These are phyloP conservation scores for Monosporozyma aerobia DNA, from an alignment of 805 yeast species.

Conservation along the genomic window DNA sequence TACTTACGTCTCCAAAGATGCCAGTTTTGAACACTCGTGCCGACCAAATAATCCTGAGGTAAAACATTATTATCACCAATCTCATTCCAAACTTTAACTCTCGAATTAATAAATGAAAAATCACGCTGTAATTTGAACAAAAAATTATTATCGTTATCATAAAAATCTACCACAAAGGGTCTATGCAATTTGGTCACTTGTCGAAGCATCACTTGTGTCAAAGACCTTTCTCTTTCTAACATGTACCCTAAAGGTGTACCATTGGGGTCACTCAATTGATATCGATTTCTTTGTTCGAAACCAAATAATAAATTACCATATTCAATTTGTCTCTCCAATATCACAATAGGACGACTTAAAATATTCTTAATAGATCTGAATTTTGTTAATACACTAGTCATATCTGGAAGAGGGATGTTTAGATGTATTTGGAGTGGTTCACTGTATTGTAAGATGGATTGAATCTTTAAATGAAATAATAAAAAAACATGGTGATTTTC, in stretches of 20 bases:
- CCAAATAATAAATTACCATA: conserved; percentile 81
- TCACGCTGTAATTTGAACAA: conserved; percentile 67
- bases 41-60: conserved; percentile 42
- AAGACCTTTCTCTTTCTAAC: conserved; percentile 71
- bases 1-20: conserved; percentile 89
- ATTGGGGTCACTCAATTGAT: conserved; percentile 58
- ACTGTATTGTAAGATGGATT: neutral
- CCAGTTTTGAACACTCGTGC: conserved; percentile 90
- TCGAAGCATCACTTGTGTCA: conserved; percentile 61
- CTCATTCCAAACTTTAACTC: conserved; percentile 40
- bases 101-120: conserved; percentile 82
- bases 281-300: conserved; percentile 83
- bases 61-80: conserved; percentile 24
- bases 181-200: conserved; percentile 80
- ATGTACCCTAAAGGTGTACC: conserved; percentile 75
- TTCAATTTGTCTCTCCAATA: conserved; percentile 82
- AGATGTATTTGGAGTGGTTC: too few relatives aligned
- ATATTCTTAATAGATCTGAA: conserved; percentile 21
- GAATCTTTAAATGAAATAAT: too few relatives aligned
- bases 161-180: conserved; percentile 70
- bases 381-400: conserved; percentile 1
- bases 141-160: conserved; percentile 52
- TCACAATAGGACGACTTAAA: conserved; percentile 71
- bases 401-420: neutral
- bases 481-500: too few relatives aligned